Base-by-base conservation (phyloP, 768 basidiomycete species). In the Lanmaoa pseudosensibilis region DNA sequence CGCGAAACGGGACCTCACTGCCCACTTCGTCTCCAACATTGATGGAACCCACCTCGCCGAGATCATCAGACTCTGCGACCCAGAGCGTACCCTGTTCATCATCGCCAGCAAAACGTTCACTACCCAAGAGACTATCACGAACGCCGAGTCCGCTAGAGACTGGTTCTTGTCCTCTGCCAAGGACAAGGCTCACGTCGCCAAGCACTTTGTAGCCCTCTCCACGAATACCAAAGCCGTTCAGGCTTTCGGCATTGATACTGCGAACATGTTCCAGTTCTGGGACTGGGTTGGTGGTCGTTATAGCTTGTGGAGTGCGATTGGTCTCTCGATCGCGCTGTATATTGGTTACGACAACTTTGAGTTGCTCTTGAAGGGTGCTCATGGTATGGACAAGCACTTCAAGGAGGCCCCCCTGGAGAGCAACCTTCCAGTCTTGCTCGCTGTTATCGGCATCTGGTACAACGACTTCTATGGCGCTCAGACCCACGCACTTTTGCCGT, bases 201-300 rank as follows among this genome's bases (percentile, higher is more conserved):
- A 98, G 78, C 97, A 99, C 79, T 99, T 99, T 70, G 95, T 98
- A 39, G 97, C 97, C 4, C 85, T 99, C 55, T 94, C 92, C 67
- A 99, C 97, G 55, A 99, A 99, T 75, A 93, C 93, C 50, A 83
- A 87, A 69, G 93, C 91, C 12, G 97, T 98, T 54, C 90, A 92
- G 18, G 85, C 81, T 3, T 99, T 99, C 68, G 97, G 97, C 40
- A 99, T 99, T 68, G 80, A 88, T 45, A 73, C 86, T 57, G 81
- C 82, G 63, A 98, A 98, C 78, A 99, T 99, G 95, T 99, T 99
- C 85, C 87, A 90, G 70, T 98, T 99, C 85, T 99, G 96, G 96
- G 97, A 98, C 75, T 99, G 97, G 97, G 97, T 99, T 60, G 97
- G 97, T 59, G 97, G 97, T 27, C 85, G 96, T 60, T 99, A 99